A percentile compares a stretch with the other conserved stretches of the same genome.
Conservation (phyloP, 805 yeast species). For the Teunomyces funiuensis region DNA sequence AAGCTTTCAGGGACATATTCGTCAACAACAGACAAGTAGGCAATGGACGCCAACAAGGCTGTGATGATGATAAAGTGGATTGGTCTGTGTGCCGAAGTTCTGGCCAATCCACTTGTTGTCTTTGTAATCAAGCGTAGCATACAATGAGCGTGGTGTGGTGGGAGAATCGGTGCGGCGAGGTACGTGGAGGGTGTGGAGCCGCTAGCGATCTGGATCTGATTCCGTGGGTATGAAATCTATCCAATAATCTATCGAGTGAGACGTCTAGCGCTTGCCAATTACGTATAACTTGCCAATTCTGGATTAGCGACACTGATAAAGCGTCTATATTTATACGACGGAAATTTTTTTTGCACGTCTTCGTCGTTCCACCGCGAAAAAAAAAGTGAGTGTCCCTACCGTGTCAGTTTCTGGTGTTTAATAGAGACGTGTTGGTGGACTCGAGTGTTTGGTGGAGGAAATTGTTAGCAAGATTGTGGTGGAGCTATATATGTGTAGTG, state of each 20-base stretch:
- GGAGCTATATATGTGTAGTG: no score
- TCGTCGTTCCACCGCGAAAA: slow-evolving; percentile 5
- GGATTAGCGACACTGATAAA: background rate
- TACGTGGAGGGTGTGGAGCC: background rate
- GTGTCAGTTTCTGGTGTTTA: background rate
- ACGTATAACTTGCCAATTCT: slow-evolving; percentile 3
- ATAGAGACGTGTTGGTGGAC: background rate
- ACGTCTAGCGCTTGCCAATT: slow-evolving; percentile 4
- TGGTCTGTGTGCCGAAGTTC: slow-evolving; percentile 73
- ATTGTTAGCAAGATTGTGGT: no score
- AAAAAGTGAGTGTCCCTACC: slow-evolving; percentile 4
- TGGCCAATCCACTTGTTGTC: slow-evolving; percentile 45
- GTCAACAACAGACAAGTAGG: slow-evolving; percentile 74
- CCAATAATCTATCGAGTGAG: background rate
- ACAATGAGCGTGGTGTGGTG: background rate
- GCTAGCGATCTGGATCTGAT: background rate
- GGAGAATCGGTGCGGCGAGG: background rate
- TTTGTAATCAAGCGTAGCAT: slow-evolving; percentile 33
- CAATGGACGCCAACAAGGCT: slow-evolving; percentile 72
- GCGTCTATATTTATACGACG: slow-evolving; percentile 7
- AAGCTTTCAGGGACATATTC: slow-evolving; percentile 52
- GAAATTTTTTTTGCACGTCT: slow-evolving; percentile 5
- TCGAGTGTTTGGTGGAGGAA: slow-evolving; percentile 2
- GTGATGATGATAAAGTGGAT: slow-evolving; percentile 78
- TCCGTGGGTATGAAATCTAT: background rate